Evolutionary conservation across 2,329 filamentous ascomycete genomes (phyloP).

Genomic region (Colletotrichum magnum): DNA sequence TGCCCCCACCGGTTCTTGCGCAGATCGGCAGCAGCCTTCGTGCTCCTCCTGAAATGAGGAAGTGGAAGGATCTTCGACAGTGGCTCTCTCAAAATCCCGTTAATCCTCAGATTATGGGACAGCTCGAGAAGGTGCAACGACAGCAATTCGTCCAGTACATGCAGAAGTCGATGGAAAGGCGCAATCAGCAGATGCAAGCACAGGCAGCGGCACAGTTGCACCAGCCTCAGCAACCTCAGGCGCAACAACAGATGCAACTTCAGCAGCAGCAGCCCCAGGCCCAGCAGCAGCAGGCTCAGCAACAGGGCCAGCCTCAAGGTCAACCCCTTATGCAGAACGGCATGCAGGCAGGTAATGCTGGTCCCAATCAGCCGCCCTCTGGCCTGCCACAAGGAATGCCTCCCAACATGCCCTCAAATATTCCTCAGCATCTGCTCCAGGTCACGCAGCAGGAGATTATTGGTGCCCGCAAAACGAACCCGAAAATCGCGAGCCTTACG

Average conservation of each 20-base stretch:
- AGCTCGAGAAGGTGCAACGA: constrained; percentile 54
- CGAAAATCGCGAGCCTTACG: constrained; percentile 41
- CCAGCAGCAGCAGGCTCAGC: constrained; percentile 41
- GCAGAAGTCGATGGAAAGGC: constrained; percentile 42
- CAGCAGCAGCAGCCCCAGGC: constrained; percentile 43
- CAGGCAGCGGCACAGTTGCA: constrained; percentile 46
- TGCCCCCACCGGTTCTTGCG: constrained; percentile 55
- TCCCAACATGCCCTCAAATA: constrained; percentile 38
- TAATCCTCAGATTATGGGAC: constrained; percentile 48
- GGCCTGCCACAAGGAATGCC: constrained; percentile 40
- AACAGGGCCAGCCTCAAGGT: constrained; percentile 42
- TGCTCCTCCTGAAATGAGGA: constrained; percentile 59
- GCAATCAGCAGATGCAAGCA: constrained; percentile 40
- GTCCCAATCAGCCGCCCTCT: constrained; percentile 24
- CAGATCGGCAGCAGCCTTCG: constrained; percentile 48
- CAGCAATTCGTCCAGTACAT: constrained; percentile 53
- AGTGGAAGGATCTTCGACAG: constrained; percentile 62
- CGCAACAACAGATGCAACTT: constrained; percentile 47
- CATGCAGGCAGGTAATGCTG: constrained; percentile 29
- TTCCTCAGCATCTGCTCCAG: constrained; percentile 43
- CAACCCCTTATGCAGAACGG: constrained; percentile 29
- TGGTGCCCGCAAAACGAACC: constrained; percentile 43
- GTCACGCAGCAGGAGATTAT: constrained; percentile 47
- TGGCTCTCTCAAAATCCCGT: constrained; percentile 58
- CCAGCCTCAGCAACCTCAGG: constrained; percentile 43